Conservation (phyloP, 371 early-diverging fungal genomes). For the Chytridium lagenaria region DNA sequence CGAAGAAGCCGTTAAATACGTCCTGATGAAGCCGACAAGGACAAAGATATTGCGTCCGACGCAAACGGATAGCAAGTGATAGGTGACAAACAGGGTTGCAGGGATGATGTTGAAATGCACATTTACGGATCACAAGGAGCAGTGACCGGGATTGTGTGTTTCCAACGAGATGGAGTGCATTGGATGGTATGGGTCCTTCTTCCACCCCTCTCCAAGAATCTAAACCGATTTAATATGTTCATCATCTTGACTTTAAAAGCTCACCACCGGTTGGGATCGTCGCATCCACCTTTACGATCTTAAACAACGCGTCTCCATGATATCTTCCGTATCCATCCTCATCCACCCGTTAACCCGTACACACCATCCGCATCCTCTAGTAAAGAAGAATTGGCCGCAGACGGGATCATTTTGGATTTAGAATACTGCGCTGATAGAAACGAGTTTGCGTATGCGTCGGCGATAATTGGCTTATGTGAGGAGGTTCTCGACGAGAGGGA, state of each 20-base stretch:
- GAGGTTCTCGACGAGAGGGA: slow-evolving; percentile 48
- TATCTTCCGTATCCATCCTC: slow-evolving; percentile 38
- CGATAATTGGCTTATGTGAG: slow-evolving; percentile 58
- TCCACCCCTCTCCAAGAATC: background rate
- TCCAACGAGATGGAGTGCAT: slow-evolving; percentile 45
- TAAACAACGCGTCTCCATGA: slow-evolving; percentile 40
- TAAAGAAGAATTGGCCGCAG: slow-evolving; percentile 60
- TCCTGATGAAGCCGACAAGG: slow-evolving; percentile 36
- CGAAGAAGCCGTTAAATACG: slow-evolving; percentile 52
- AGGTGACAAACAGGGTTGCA: slow-evolving; percentile 58
- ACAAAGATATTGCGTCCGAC: slow-evolving; percentile 19
- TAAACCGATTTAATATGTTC: too few species aligned
- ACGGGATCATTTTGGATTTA: slow-evolving; percentile 55
- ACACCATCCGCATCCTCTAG: background rate
- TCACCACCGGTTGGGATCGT: slow-evolving; percentile 60
- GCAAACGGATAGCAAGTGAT: slow-evolving; percentile 38
- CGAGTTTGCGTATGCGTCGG: slow-evolving; percentile 55
- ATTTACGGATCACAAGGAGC: slow-evolving; percentile 54
- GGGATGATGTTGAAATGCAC: slow-evolving; percentile 56
- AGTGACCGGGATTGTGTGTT: slow-evolving; percentile 53
- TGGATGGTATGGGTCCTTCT: slow-evolving; percentile 47
- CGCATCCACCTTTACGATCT: slow-evolving; percentile 57
- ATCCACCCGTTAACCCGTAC: background rate
- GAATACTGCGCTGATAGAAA: slow-evolving; percentile 56
- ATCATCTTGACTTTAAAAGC: slow-evolving; percentile 34